Percentiles rank a stretch among this genome's conserved stretches.
phyloP scores from a whole-genome alignment of 768 basidiomycete genomes.

The Lyophyllum semitale region DNA sequence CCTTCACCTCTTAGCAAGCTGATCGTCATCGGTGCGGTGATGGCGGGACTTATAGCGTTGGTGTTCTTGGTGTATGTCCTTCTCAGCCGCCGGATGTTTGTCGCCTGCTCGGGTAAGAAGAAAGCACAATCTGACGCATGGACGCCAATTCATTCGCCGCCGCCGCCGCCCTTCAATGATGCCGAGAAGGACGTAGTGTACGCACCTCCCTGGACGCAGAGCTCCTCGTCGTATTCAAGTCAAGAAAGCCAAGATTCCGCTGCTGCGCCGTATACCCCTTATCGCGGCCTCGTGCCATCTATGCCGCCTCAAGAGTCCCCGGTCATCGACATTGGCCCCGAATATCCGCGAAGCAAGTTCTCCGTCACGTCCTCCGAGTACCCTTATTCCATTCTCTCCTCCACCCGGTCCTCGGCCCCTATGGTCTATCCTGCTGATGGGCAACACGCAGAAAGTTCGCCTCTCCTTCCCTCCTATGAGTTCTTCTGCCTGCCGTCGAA shows the following conservation, averaged over 20 bases:
- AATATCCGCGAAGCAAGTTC: constrained; percentile 31
- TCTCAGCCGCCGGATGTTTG: constrained; percentile 9
- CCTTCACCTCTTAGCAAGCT: constrained; percentile 11
- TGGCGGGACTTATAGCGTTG: constrained; percentile 17
- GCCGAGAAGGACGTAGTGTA: constrained; percentile 11
- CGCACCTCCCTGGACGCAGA: constrained; percentile 1
- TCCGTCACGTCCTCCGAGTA: constrained; percentile 34
- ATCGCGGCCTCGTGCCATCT: not conserved
- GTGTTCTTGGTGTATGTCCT: constrained; percentile 14
- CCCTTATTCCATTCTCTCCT: constrained; percentile 18
- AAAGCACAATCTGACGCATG: constrained; percentile 1
- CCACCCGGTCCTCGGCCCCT: constrained; percentile 1
- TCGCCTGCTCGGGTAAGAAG: constrained; percentile 7
- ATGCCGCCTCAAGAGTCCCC: not conserved
- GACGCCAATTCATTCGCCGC: constrained; percentile 13
- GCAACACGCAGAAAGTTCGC: not conserved
- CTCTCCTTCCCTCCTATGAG: constrained; percentile 16
- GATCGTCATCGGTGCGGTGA: constrained; percentile 12
- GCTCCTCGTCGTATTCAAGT: constrained; percentile 7
- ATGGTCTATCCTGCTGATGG: not conserved
- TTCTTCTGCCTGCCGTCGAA: constrained; percentile 18
- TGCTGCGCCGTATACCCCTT: constrained; percentile 1
- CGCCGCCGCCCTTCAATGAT: constrained; percentile 4
- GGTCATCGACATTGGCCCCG: constrained; percentile 26
- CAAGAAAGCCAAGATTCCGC: not conserved